Conservation (phyloP, 768 basidiomycete genomes). For the Kondoa subrosea region DNA sequence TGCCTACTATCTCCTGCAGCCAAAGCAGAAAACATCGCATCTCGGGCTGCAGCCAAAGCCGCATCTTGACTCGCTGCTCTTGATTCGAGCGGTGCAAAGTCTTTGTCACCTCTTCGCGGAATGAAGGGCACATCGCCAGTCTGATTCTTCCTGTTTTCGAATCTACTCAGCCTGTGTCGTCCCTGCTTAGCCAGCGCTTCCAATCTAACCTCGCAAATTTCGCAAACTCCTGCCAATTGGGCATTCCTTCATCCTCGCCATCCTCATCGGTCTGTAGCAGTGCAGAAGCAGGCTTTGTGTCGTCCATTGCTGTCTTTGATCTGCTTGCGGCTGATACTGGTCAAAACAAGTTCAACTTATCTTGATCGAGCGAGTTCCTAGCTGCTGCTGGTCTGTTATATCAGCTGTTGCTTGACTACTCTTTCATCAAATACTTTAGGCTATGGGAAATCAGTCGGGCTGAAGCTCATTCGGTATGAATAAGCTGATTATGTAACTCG, state of each 20-base stretch:
- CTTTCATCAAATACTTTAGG: too few species aligned
- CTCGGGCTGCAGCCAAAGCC: slow-evolving; percentile 58
- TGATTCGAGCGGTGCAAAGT: slow-evolving; percentile 64
- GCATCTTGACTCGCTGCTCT: slow-evolving; percentile 46
- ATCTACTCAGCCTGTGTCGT: neutral
- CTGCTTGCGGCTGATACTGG: too few species aligned
- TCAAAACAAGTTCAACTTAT: too few species aligned
- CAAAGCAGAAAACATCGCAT: slow-evolving; percentile 75
- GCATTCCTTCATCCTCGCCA: slow-evolving; percentile 24
- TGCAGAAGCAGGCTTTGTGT: neutral
- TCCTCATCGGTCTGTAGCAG: slow-evolving; percentile 14
- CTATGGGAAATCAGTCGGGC: too few species aligned
- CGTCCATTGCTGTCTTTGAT: too few species aligned
- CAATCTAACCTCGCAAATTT: slow-evolving; percentile 20
- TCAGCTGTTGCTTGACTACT: too few species aligned
- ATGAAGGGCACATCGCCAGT: slow-evolving; percentile 48
- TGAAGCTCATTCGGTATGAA: too few species aligned
- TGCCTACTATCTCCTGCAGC: slow-evolving; percentile 20
- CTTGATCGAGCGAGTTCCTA: too few species aligned
- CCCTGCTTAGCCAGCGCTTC: neutral
- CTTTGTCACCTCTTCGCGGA: slow-evolving; percentile 92
- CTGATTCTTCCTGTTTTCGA: neutral
- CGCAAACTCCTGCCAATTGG: slow-evolving; percentile 25
- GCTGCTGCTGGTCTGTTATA: too few species aligned
- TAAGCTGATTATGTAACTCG: too few species aligned